Conservation (phyloP, 2,329 filamentous ascomycete species). For the Stemphylium vesicarium region DNA sequence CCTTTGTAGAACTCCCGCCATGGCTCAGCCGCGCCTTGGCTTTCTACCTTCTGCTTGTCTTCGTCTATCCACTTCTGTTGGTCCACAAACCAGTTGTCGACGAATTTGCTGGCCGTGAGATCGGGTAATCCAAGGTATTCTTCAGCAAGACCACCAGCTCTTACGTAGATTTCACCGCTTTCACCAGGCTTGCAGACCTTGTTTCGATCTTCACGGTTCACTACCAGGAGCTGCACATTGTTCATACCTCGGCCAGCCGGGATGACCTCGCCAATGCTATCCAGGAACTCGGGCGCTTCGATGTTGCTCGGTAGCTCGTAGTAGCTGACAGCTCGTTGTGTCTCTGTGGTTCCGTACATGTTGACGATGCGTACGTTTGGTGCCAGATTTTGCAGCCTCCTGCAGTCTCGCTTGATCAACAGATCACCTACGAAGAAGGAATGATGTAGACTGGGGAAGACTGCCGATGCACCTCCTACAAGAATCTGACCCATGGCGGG, state of each 20-base stretch:
- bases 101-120: constrained; percentile 75
- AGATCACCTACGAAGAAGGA: constrained; percentile 94
- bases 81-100: constrained; percentile 86
- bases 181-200: constrained; percentile 81
- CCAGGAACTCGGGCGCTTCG: constrained; percentile 68
- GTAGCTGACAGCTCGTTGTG: constrained; percentile 79
- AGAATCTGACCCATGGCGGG: constrained; percentile 97
- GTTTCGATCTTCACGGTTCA: constrained; percentile 70
- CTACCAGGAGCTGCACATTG: constrained; percentile 86
- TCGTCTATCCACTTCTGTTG: constrained; percentile 70
- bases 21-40: constrained; percentile 63
- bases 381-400: constrained; percentile 75
- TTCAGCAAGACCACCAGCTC: constrained; percentile 83
- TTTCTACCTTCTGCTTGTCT: constrained; percentile 61
- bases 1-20: constrained; percentile 83
- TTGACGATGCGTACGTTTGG: constrained; percentile 78
- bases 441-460: constrained; percentile 77
- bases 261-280: constrained; percentile 74
- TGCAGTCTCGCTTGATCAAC: constrained; percentile 82
- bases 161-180: constrained; percentile 81
- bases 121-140: constrained; percentile 71
- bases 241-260: constrained; percentile 86
- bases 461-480: constrained; percentile 78
- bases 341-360: constrained; percentile 91
- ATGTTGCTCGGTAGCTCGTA: constrained; percentile 74